Percentiles rank a stretch among this genome's conserved stretches.
These are phyloP conservation scores for Gypsophila paniculata DNA, from an alignment of 179 eudicot genomes.

Conservation along the genomic window DNA sequence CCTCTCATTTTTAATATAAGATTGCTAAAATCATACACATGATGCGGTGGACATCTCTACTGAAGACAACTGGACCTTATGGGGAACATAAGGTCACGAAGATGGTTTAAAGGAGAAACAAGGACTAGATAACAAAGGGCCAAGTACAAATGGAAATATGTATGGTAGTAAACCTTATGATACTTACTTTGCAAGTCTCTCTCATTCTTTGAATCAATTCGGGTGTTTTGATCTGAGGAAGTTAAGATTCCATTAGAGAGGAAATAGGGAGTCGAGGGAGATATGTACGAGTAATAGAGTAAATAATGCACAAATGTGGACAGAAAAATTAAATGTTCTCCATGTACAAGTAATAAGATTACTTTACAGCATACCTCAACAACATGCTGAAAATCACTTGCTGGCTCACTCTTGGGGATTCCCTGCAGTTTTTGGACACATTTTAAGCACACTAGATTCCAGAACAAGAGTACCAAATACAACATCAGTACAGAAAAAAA, in stretches of 20 bases:
- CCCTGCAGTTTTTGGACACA: slow-evolving; percentile 50
- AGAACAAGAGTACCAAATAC: background rate
- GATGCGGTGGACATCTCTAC: background rate
- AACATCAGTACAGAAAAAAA: background rate
- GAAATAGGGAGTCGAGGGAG: background rate
- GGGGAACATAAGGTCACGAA: background rate
- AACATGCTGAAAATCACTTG: slow-evolving; percentile 71
- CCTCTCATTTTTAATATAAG: background rate
- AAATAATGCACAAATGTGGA: background rate
- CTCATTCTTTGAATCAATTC: slow-evolving; percentile 82
- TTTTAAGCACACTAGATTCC: slow-evolving; percentile 10
- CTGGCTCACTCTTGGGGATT: slow-evolving; percentile 81
- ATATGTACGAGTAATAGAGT: background rate
- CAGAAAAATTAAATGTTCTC: background rate
- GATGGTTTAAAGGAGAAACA: slow-evolving; percentile 12
- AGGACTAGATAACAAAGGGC: slow-evolving; percentile 9
- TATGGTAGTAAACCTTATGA: background rate
- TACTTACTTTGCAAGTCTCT: slow-evolving; percentile 75
- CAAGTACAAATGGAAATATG: background rate
- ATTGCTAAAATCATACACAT: background rate
- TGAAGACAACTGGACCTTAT: background rate
- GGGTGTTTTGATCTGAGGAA: slow-evolving; percentile 76
- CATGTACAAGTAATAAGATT: background rate
- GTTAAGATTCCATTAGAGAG: slow-evolving; percentile 21
- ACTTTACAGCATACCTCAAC: slow-evolving; percentile 61